Evolutionary conservation across 2,329 filamentous ascomycete species (phyloP).

Genomic region (Zopfia rhizophila): DNA sequence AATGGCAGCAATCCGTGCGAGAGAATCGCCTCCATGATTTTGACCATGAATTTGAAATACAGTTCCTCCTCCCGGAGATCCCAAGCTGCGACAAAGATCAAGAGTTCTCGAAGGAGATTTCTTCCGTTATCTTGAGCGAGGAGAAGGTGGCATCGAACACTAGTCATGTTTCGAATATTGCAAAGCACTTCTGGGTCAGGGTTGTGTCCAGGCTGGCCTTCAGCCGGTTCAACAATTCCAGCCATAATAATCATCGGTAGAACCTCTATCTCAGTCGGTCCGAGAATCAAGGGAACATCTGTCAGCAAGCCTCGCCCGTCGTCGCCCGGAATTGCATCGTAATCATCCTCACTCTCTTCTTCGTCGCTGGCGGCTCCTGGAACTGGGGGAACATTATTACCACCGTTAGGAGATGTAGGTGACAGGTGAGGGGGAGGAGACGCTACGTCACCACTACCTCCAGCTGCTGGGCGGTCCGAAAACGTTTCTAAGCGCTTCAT

Average conservation of each 20-base stretch:
- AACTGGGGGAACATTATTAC: conserved; percentile 37
- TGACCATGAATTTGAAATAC: conserved; percentile 95
- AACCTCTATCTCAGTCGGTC: conserved; percentile 94
- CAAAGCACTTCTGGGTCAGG: conserved; percentile 62
- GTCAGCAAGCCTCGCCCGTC: conserved; percentile 86
- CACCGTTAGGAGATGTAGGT: conserved; percentile 44
- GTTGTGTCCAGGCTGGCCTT: conserved; percentile 69
- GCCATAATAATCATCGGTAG: conserved; percentile 98
- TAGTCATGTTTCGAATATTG: conserved; percentile 80
- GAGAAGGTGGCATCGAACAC: conserved; percentile 88
- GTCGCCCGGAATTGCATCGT: conserved; percentile 75
- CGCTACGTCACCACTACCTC: conserved; percentile 51
- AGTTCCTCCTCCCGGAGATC: conserved; percentile 92
- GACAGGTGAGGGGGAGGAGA: conserved; percentile 44
- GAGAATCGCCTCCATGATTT: conserved; percentile 93
- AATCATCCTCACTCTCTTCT: conserved; percentile 78
- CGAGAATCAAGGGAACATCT: conserved; percentile 92
- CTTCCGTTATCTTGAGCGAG: conserved; percentile 90
- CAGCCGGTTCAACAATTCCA: conserved; percentile 85
- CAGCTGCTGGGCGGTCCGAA: conserved; percentile 50
- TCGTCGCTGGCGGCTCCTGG: conserved; percentile 59
- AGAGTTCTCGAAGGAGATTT: conserved; percentile 86
- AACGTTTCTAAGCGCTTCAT: conserved; percentile 62
- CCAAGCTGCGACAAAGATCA: conserved; percentile 98
- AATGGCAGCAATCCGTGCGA: conserved; percentile 90